Evolutionary conservation across 1,139 yeast species (phyloP), one percentile per base, ranked within the genome.

Genomic region (Zhuliangozyma parablackwelliae): DNA sequence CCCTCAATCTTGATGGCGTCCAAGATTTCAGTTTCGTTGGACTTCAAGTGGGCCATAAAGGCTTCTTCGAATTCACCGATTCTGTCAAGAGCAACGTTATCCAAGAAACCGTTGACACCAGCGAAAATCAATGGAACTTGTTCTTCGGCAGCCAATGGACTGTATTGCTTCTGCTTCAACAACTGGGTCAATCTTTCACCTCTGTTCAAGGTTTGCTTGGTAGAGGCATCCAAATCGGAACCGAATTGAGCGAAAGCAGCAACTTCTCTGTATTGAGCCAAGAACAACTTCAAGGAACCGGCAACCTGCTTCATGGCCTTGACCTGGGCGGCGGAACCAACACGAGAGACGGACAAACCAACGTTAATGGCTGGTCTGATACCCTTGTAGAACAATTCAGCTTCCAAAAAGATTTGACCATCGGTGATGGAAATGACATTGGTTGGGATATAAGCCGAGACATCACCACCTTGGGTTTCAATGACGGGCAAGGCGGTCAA

Each of bases 211-310:
- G 98, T 94, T 79, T 89, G 97, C 82, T 92, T 92, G 75, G 99
- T 94, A 46, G 97, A 88, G 61, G 99, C 97, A 75, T 94, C 99
- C 74, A 94, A 84, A 75, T 94, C 99, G 60, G 99, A 92, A 85
- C 99, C 98, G 81, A 92, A 92, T 81, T 92, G 99, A 62, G 99
- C 98, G 75, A 92, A 92, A 62, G 99, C 98, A 66, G 98, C 98
- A 63, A 92, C 98, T 83, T 92, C 99, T 88, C 99, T 92, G 87
- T 92, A 92, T 81, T 92, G 99, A 63, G 99, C 99, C 82, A 92
- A 87, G 96, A 88, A 92, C 75, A 92, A 87, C 78, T 92, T 92
- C 77, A 92, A 85, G 58, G 98, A 94, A 84, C 98, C 99, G 56
- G 98, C 98, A 74, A 94, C 98, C 82, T 92, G 97, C 79, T 92